Evolutionary conservation across 73 alveolate genomes (phyloP).

Genomic region (Paramecium sonneborni): DNA sequence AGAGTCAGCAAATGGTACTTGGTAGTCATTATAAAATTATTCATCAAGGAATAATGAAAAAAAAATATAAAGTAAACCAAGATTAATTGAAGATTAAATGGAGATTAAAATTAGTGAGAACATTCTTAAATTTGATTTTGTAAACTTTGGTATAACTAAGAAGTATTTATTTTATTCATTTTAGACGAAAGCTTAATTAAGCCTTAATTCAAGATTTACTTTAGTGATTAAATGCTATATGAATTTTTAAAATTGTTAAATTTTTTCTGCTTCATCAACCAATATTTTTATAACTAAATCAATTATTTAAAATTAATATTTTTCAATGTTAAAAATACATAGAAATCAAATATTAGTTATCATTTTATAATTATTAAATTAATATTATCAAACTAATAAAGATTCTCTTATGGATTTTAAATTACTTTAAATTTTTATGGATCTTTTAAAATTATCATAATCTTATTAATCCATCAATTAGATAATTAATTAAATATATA

Average conservation of each 20-base stretch:
- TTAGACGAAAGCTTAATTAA: background rate
- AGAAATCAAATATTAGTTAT: no score
- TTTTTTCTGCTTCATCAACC: no score
- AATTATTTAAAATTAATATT: no score
- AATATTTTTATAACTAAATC: no score
- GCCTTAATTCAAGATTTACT: slow-evolving; percentile 4
- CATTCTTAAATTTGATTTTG: slow-evolving; percentile 31
- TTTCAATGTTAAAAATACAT: no score
- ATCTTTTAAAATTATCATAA: no score
- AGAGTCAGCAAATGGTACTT: slow-evolving; percentile 55
- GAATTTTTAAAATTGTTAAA: background rate
- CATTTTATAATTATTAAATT: no score
- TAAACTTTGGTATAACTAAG: slow-evolving; percentile 36
- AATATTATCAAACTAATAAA: no score
- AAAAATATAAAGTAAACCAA: background rate
- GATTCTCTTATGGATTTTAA: no score
- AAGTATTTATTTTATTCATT: background rate
- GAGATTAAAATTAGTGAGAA: slow-evolving; percentile 43
- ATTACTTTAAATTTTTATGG: no score
- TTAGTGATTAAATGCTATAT: background rate
- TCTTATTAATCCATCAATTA: no score
- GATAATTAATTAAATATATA: background rate
- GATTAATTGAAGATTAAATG: slow-evolving; percentile 24
- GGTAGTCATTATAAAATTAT: slow-evolving; percentile 26
- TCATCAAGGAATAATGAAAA: background rate